Evolutionary conservation across 306 rosid genomes (phyloP).

Genomic region (Glycine latifolia): DNA sequence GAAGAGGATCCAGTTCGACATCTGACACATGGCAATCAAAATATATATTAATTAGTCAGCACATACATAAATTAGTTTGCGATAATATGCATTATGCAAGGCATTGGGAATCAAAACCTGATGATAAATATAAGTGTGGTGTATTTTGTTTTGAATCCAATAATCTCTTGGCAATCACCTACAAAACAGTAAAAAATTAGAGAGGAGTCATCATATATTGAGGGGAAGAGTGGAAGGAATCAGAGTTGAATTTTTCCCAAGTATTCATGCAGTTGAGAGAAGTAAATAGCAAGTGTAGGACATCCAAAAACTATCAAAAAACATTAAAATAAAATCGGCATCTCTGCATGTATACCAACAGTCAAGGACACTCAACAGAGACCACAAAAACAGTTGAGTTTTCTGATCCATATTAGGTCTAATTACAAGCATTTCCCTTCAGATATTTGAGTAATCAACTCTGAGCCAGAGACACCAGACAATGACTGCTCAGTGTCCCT

Average conservation of each 20-base stretch:
- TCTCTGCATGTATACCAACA: slow-evolving; percentile 2
- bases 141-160: slow-evolving; percentile 90
- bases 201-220: slow-evolving; percentile 21
- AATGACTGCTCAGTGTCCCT: neutral
- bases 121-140: slow-evolving; percentile 86
- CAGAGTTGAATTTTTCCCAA: slow-evolving; percentile 3
- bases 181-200: slow-evolving; percentile 44
- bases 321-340: slow-evolving; percentile 9
- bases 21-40: slow-evolving; percentile 60
- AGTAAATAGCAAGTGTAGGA: slow-evolving; percentile 10
- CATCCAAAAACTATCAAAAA: slow-evolving; percentile 28
- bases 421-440: slow-evolving; percentile 13
- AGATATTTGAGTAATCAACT: slow-evolving; percentile 33
- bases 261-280: slow-evolving; percentile 30
- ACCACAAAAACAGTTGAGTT: neutral
- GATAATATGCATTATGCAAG: slow-evolving; percentile 20
- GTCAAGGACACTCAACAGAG: no score
- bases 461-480: neutral
- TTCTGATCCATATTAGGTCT: neutral
- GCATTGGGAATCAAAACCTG: slow-evolving; percentile 64
- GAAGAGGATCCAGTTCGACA: slow-evolving; percentile 90
- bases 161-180: slow-evolving; percentile 95
- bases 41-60: slow-evolving; percentile 36
- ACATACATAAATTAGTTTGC: slow-evolving; percentile 27
- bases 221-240: slow-evolving; percentile 32